Evolutionary conservation across 2,329 filamentous ascomycete species (phyloP).

Genomic region (Aspergillus sp.): DNA sequence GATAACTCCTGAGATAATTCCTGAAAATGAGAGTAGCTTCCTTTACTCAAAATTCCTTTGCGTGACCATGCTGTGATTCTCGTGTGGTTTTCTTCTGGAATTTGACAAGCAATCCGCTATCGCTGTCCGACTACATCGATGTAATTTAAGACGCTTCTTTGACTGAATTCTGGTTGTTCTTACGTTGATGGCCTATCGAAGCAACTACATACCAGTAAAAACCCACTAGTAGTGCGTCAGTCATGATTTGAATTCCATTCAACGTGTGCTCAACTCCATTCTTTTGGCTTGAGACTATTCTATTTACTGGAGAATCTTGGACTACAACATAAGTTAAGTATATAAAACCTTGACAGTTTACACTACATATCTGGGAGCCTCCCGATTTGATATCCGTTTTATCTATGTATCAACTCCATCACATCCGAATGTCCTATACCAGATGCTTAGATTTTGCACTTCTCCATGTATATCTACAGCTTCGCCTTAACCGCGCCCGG

Average conservation of each 20-base stretch:
- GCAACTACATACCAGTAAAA: neutral
- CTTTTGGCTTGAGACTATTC: neutral
- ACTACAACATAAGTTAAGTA: neutral
- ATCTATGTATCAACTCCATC: neutral
- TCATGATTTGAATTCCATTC: neutral
- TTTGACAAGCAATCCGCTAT: too few relatives aligned
- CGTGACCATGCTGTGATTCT: too few relatives aligned
- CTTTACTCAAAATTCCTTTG: neutral
- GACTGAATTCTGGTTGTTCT: too few relatives aligned
- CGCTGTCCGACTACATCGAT: too few relatives aligned
- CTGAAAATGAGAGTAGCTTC: neutral
- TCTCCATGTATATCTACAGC: constrained; percentile 16
- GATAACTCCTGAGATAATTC: neutral
- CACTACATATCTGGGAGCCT: neutral
- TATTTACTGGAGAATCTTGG: neutral
- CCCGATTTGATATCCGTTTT: neutral
- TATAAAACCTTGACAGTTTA: neutral
- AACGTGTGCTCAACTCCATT: neutral
- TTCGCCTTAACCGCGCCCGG: constrained; percentile 19
- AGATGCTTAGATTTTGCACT: too few relatives aligned
- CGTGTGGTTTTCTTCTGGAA: too few relatives aligned
- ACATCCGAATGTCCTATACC: neutral
- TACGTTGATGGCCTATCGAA: neutral
- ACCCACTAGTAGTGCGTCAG: neutral
- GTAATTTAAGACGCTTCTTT: too few relatives aligned